Conservation (phyloP, 148 eudicot genomes). For the Persicaria tinctoria region DNA sequence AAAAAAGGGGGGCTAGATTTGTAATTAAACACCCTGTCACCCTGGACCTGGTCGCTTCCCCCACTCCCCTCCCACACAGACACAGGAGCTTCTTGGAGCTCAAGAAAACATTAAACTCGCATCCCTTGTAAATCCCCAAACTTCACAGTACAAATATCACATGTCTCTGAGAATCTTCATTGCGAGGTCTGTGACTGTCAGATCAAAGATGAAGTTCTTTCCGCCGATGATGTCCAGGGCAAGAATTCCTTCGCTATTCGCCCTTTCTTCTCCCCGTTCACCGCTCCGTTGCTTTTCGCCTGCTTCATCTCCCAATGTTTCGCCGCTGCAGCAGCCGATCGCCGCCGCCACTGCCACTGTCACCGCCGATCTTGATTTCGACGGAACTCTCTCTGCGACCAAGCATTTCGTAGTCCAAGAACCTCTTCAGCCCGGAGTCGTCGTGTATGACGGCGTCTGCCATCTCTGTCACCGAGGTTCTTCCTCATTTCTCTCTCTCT, state of each 20-base stretch:
- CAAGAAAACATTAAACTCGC: neutral
- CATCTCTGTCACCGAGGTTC: conserved; percentile 82
- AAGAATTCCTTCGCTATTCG: neutral
- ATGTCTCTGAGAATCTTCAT: neutral
- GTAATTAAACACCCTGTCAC: too few species aligned
- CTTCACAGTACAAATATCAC: neutral
- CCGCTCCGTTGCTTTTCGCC: neutral
- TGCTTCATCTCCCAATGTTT: neutral
- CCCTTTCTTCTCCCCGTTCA: neutral
- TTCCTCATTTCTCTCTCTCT: conserved; percentile 1
- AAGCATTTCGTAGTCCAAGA: conserved; percentile 20
- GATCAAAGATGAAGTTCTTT: neutral
- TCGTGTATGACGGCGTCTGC: conserved; percentile 84
- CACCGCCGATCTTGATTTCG: conserved; percentile 19
- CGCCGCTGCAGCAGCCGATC: neutral
- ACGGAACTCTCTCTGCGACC: conserved; percentile 5
- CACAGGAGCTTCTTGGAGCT: conserved; percentile 7
- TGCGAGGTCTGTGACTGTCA: neutral
- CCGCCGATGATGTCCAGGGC: neutral
- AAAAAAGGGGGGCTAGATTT: too few species aligned
- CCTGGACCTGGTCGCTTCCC: neutral
- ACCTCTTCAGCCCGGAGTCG: conserved; percentile 68
- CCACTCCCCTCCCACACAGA: neutral
- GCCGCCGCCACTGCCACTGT: conserved; percentile 18
- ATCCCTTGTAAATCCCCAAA: too few species aligned